These are phyloP conservation scores for Allomyces macrogynus DNA, from an alignment of 192 early-diverging fungal genomes.

Conservation along the genomic window DNA sequence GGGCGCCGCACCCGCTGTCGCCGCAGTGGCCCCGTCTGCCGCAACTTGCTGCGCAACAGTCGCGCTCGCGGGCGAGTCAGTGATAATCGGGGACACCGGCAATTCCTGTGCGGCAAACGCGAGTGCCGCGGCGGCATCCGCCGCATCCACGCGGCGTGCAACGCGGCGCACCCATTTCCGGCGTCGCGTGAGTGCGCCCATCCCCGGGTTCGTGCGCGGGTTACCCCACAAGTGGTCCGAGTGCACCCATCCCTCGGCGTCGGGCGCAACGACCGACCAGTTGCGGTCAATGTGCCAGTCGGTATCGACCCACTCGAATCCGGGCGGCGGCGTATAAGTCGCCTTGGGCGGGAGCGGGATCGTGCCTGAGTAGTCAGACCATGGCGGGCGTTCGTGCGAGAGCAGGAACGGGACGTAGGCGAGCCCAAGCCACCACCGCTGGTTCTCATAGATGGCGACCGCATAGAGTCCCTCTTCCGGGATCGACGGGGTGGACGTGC, in stretches of 20 bases:
- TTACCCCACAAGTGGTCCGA: slow-evolving; percentile 46
- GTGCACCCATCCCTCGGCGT: slow-evolving; percentile 43
- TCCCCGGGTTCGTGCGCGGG: slow-evolving; percentile 15
- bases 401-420: slow-evolving; percentile 52
- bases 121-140: too few species aligned
- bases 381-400: slow-evolving; percentile 33
- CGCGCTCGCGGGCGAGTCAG: too few species aligned
- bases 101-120: background rate
- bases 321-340: slow-evolving; percentile 26
- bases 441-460: slow-evolving; percentile 45
- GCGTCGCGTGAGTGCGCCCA: slow-evolving; percentile 36
- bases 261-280: slow-evolving; percentile 22
- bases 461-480: slow-evolving; percentile 6
- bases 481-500: slow-evolving; percentile 14
- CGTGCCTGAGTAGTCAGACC: slow-evolving; percentile 40
- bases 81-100: too few species aligned
- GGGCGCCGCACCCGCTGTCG: too few species aligned
- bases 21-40: background rate
- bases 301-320: slow-evolving; percentile 31
- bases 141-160: too few species aligned
- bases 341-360: slow-evolving; percentile 25
- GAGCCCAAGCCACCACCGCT: slow-evolving; percentile 57
- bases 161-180: slow-evolving; percentile 33
- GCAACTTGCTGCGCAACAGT: too few species aligned
- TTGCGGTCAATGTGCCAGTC: slow-evolving; percentile 33